Base-by-base conservation (phyloP, 257 asterid species). In the Ligustrum vulgare region DNA sequence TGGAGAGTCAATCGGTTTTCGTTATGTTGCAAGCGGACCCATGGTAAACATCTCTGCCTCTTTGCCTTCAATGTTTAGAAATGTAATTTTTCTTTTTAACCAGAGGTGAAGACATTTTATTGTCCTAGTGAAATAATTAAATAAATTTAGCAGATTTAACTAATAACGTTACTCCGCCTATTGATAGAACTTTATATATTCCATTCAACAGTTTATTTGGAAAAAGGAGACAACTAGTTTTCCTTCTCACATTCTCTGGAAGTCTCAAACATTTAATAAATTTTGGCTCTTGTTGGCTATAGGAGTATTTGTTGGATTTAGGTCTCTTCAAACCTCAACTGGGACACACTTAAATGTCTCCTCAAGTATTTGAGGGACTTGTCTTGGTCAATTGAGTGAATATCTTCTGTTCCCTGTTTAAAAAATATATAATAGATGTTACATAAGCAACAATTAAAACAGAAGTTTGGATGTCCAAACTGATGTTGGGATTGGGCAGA, bases 1-100 rank as follows among this genome's bases (percentile, higher is more conserved):
- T n/a, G 99, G 99, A 41, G 99, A 94, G 85, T 89, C 96, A 10
- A 89, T 88, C 76, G 99, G 99, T 73, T 94, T 94, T 83, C 93
- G 97, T 25, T 92, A 94, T 71, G 98, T 94, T 72, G 99, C 99
- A 69, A 92, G 99, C 80, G 99, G 99, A 75, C 99, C 99, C 73
- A 68, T 94, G 98, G 99, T 94, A 86, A 84, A 62, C 63, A 75
- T 49, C 65, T 45, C 34, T 39, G 28, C 67, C 47, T 41, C 25
- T 9, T n/a, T 16, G 13, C 31, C 16, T 70, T 64, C 31, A 49
- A 28, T 62, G 51, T 43, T 33, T 41, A 8, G 45, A 45, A 65
- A 41, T 60, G 0, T 56, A 13, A 43, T 25, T 3, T 34, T 34
- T 34, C 9, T 39, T 35, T 39, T 58, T 45, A 54, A 23, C 47